phyloP scores from a whole-genome alignment of 2,329 filamentous ascomycete species.

The Fusarium sp. region DNA sequence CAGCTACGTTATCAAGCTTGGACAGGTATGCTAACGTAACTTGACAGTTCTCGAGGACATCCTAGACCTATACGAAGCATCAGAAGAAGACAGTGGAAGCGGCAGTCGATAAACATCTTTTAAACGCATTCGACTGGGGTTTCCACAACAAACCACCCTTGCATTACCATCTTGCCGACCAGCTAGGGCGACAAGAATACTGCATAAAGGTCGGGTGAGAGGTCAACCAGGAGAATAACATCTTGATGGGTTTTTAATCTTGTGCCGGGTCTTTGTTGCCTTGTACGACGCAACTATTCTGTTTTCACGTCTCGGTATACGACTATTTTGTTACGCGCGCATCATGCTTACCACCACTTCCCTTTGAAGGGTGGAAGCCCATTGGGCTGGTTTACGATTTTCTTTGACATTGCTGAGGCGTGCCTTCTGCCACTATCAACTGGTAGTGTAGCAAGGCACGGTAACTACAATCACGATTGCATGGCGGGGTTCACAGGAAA shows the following conservation, averaged over 20 bases:
- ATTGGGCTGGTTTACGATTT: constrained; percentile 45
- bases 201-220: constrained; percentile 25
- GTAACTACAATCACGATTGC: constrained; percentile 43
- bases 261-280: constrained; percentile 6
- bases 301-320: constrained; percentile 16
- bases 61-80: constrained; percentile 60
- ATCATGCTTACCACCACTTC: constrained; percentile 25
- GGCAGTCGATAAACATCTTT: constrained; percentile 39
- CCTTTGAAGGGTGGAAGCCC: constrained; percentile 15
- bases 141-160: neutral
- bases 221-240: constrained; percentile 31
- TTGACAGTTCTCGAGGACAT: constrained; percentile 55
- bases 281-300: constrained; percentile 15
- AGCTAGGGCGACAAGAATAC: constrained; percentile 2
- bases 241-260: constrained; percentile 14
- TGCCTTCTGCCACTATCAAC: constrained; percentile 24
- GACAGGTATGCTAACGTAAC: constrained; percentile 25
- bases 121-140: neutral
- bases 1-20: constrained; percentile 1
- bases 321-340: constrained; percentile 20
- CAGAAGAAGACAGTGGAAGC: constrained; percentile 52
- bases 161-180: constrained; percentile 15
- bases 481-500: constrained; percentile 39
- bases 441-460: constrained; percentile 30
- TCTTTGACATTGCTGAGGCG: constrained; percentile 35